Conservation (phyloP, 1,284 basidiomycete genomes). For the Trametes hirsuta region DNA sequence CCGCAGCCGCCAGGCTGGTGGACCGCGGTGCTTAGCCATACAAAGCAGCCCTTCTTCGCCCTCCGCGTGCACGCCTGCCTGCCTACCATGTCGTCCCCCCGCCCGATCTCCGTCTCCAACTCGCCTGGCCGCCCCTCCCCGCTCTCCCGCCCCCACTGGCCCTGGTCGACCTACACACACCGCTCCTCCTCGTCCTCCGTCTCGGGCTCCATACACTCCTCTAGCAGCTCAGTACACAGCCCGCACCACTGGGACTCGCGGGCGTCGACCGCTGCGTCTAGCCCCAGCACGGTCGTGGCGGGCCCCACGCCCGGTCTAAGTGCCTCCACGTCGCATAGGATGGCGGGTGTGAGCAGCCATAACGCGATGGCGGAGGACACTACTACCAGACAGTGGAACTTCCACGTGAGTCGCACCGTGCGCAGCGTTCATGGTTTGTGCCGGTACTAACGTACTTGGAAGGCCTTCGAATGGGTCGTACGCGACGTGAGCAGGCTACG, state of each 20-base stretch:
- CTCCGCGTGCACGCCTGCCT: not conserved
- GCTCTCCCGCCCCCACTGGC: conserved; percentile 60
- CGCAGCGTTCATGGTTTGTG: not conserved
- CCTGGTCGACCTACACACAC: conserved; percentile 50
- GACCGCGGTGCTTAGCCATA: not conserved
- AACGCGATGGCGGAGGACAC: conserved; percentile 39
- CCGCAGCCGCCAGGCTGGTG: not conserved
- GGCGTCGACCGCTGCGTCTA: conserved; percentile 27
- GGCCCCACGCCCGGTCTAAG: conserved; percentile 21
- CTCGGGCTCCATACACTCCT: conserved; percentile 31
- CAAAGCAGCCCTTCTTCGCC: not conserved
- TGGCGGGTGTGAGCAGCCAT: conserved; percentile 21
- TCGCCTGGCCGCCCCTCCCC: conserved; percentile 50
- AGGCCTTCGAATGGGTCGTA: conserved; percentile 74
- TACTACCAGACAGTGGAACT: conserved; percentile 63
- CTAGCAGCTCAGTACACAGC: conserved; percentile 27
- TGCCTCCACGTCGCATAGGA: conserved; percentile 18
- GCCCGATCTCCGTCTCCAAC: conserved; percentile 39
- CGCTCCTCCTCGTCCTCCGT: conserved; percentile 38
- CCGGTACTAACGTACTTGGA: not conserved
- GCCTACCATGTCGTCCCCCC: conserved; percentile 45
- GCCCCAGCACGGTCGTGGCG: conserved; percentile 30
- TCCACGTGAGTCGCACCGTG: conserved; percentile 46
- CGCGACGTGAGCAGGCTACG: conserved; percentile 56
- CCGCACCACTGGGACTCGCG: conserved; percentile 35